Base-by-base conservation (phyloP, 2,329 filamentous ascomycete species). In the Exophiala phaeomuriformis region DNA sequence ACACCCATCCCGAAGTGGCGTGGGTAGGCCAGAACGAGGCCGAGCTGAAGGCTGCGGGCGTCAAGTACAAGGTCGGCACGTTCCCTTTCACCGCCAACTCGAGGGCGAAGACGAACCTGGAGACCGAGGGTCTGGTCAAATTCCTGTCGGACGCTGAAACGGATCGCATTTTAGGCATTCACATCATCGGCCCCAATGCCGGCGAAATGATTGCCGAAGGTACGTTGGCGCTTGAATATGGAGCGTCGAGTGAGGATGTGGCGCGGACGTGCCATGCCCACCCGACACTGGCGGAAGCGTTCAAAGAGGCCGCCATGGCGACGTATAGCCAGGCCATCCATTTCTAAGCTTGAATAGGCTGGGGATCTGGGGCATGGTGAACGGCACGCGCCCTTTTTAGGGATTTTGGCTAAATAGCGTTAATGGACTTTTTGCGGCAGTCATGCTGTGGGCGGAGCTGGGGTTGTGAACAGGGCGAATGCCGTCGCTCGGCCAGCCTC, bases 181-280 rank as follows among this genome's bases (percentile, higher is more conserved):
- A 98, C 79, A 97, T 98, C 72, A 85, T 98, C 65, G 93, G 93
- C 56, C 81, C 93, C 65, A 93, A 93, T 71, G 93, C 93, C 41
- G 93, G 93, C 67, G 93, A 98, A 80, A 97, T 98, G 93, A 96
- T 98, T 76, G 93, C 93, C 1, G 93, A 98, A 77, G 93, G 86
- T 61, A 93, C 90, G 8, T 78, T 98, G 67, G 93, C 93, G 53
- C 78, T 98, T 47, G 93, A 98, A 77, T 98, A 98, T 68, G 93
- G 93, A 61, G 93, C 93, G 31, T 93, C 87, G 61, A 90, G 84
- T 66, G 93, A 98, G 77, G 93, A 96, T 72, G 88, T 95, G 68
- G 90, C 86, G 58, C 83, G 93, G 68, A 97, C 93, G 61, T 93
- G 88, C 74, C 93, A 98, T 75, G 93, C 93, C 52, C 93, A 98